These are phyloP conservation scores for Salix viminalis DNA, from an alignment of 345 rosid species.

Conservation along the genomic window DNA sequence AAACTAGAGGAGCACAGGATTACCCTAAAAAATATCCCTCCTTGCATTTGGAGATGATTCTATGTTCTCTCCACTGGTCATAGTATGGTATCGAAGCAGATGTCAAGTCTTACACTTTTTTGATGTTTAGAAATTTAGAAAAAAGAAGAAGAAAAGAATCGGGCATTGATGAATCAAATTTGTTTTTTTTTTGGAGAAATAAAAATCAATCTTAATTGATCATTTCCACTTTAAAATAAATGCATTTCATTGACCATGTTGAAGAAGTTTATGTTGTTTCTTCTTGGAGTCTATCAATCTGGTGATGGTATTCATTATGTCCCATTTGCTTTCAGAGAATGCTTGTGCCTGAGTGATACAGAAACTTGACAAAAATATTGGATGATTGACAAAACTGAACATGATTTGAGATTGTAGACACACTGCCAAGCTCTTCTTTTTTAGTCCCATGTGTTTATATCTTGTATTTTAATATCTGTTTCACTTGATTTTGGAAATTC, in stretches of 20 bases:
- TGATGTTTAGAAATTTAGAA: too few species aligned
- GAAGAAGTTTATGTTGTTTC: neutral
- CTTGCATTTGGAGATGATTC: neutral
- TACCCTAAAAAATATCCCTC: neutral
- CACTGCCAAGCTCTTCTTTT: neutral
- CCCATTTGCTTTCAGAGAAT: conserved; percentile 8
- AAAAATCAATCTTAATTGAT: too few species aligned
- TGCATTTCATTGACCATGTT: neutral
- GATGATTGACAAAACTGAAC: neutral
- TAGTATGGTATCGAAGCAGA: neutral
- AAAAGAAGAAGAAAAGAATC: neutral
- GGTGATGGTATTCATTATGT: neutral
- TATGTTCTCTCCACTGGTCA: neutral
- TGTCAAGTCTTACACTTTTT: neutral
- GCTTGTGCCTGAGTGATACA: neutral
- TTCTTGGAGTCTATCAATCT: conserved; percentile 3
- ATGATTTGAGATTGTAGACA: neutral
- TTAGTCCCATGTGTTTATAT: neutral
- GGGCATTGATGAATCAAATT: neutral
- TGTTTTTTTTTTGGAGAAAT: neutral
- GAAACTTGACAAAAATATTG: neutral
- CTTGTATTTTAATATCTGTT: neutral
- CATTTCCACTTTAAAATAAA: neutral
- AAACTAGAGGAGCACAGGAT: neutral
- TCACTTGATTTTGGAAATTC: conserved; percentile 12